phyloP scores from a whole-genome alignment of 2,329 filamentous ascomycete genomes.

The Capronia coronata region DNA sequence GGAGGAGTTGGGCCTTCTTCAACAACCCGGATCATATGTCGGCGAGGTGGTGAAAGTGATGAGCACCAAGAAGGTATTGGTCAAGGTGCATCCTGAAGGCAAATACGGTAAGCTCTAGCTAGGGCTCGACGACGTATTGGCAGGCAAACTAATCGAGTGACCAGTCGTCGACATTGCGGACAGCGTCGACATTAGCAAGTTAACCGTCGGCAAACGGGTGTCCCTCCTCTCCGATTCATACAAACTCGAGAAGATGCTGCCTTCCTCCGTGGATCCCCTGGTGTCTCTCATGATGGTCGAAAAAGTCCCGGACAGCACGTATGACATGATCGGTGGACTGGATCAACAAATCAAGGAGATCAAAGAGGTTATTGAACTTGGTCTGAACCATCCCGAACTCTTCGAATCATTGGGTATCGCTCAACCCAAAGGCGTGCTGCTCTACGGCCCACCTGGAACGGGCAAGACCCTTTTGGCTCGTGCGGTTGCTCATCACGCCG shows the following conservation, averaged over 20 bases:
- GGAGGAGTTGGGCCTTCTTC: slow-evolving; percentile 89
- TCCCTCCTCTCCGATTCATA: slow-evolving; percentile 95
- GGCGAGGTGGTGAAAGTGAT: slow-evolving; percentile 99
- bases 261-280: slow-evolving; percentile 94
- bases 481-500: slow-evolving; percentile 95
- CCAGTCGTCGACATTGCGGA: slow-evolving; percentile 96
- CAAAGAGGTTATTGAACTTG: slow-evolving; percentile 98
- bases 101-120: slow-evolving; percentile 96
- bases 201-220: slow-evolving; percentile 95
- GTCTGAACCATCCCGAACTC: slow-evolving; percentile 94
- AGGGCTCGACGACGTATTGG: too few species aligned
- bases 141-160: slow-evolving; percentile 24
- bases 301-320: slow-evolving; percentile 98
- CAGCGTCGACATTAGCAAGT: slow-evolving; percentile 86
- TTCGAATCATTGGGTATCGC: slow-evolving; percentile 99
- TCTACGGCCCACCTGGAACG: slow-evolving; percentile 94
- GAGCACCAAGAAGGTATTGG: slow-evolving; percentile 97
- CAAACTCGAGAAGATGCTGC: slow-evolving; percentile 97
- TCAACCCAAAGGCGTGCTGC: slow-evolving; percentile 92
- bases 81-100: slow-evolving; percentile 97
- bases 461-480: slow-evolving; percentile 93
- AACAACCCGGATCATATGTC: slow-evolving; percentile 96
- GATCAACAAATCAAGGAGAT: slow-evolving; percentile 99
- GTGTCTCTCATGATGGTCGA: slow-evolving; percentile 99
- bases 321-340: slow-evolving; percentile 98